Percentiles rank a stretch among this genome's conserved stretches.
These are phyloP conservation scores for Exophiala xenobiotica DNA, from an alignment of 2,329 filamentous ascomycete species.

Conservation along the genomic window DNA sequence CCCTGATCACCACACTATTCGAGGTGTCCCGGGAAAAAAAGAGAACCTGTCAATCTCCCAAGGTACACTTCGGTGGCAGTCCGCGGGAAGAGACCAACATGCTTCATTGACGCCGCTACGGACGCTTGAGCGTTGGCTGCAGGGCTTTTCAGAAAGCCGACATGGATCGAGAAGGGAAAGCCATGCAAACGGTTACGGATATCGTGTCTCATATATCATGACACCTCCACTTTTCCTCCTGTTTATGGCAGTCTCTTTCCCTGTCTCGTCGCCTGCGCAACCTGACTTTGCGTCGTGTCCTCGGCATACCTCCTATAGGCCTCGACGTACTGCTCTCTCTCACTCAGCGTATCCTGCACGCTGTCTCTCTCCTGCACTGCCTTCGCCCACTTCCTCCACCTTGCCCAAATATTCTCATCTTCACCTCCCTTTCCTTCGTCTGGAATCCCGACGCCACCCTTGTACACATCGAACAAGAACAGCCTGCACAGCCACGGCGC, in stretches of 20 bases:
- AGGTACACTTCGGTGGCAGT: too few species aligned
- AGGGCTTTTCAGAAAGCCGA: too few species aligned
- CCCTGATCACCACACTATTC: too few species aligned
- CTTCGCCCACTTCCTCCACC: slow-evolving; percentile 65
- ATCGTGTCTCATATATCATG: too few species aligned
- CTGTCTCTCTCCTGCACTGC: slow-evolving; percentile 62
- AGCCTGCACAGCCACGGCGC: slow-evolving; percentile 72
- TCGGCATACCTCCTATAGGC: slow-evolving; percentile 69
- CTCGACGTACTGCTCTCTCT: slow-evolving; percentile 63
- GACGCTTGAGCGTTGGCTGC: too few species aligned
- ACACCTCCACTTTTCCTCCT: too few species aligned
- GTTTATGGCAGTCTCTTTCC: slow-evolving; percentile 63
- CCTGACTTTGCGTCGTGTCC: slow-evolving; percentile 61
- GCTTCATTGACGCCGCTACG: too few species aligned
- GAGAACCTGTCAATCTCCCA: too few species aligned
- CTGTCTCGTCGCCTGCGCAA: slow-evolving; percentile 62
- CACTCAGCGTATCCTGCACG: slow-evolving; percentile 67
- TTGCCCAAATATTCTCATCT: slow-evolving; percentile 60
- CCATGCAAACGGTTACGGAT: too few species aligned
- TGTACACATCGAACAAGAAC: slow-evolving; percentile 75
- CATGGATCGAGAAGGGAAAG: too few species aligned
- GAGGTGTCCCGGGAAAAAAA: too few species aligned
- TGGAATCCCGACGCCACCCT: slow-evolving; percentile 56
- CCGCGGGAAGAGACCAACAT: too few species aligned
- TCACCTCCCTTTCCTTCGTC: slow-evolving; percentile 48